Evolutionary conservation across 805 yeast species (phyloP).

Genomic region (Barnettozyma pratensis): DNA sequence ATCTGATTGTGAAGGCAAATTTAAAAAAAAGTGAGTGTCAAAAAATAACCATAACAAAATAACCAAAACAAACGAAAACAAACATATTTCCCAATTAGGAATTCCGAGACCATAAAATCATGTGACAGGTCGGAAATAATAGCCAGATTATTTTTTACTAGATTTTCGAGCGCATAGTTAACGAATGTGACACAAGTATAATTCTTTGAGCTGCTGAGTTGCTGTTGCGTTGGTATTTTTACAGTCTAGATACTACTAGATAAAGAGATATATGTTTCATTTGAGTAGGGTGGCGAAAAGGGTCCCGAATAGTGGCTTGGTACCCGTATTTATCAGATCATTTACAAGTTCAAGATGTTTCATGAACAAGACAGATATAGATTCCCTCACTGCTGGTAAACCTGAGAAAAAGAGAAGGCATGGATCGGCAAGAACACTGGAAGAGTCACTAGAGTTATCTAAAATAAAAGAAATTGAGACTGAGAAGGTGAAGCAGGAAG

Average conservation of each 20-base stretch:
- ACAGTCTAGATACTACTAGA: not conserved
- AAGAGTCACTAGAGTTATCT: not conserved
- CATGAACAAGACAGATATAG: not conserved
- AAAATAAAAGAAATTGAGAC: not conserved
- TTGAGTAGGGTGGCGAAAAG: not conserved
- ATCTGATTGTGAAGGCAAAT: not conserved
- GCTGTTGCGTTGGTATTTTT: not conserved
- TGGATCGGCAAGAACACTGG: conserved; percentile 6
- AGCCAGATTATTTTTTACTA: not conserved
- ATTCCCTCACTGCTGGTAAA: too few species aligned
- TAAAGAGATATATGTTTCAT: not conserved
- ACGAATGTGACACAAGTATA: too few species aligned
- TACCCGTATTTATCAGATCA: not conserved
- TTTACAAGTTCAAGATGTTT: not conserved
- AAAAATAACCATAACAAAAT: conserved; percentile 6
- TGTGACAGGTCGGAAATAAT: not conserved
- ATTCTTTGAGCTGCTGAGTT: not conserved
- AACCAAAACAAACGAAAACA: conserved; percentile 7
- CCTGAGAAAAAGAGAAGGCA: conserved; percentile 1
- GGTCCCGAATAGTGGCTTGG: not conserved
- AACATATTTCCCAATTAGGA: not conserved
- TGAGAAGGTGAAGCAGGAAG: not conserved
- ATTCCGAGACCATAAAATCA: not conserved
- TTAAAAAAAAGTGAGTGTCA: conserved; percentile 2
- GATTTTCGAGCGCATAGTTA: not conserved